phyloP scores from a whole-genome alignment of 345 rosid genomes.

The Pistacia atlantica region DNA sequence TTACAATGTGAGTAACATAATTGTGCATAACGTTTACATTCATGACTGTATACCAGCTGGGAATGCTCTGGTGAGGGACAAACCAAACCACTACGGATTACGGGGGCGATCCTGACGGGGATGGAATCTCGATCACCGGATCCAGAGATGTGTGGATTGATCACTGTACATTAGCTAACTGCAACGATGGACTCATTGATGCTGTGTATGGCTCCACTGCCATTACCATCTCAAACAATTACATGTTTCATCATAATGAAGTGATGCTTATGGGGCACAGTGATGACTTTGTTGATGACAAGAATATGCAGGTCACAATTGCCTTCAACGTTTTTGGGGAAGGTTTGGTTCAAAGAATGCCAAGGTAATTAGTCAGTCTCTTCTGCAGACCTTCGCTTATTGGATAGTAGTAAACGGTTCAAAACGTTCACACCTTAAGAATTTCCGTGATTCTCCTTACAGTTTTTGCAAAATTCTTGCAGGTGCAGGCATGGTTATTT shows the following conservation, averaged over 20 bases:
- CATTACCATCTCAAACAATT: slow-evolving; percentile 67
- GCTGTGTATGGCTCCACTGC: slow-evolving; percentile 58
- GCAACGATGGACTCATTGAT: slow-evolving; percentile 68
- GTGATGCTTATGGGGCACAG: slow-evolving; percentile 80
- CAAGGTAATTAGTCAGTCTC: slow-evolving; percentile 37
- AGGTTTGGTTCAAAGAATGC: slow-evolving; percentile 72
- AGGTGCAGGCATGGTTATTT: slow-evolving; percentile 77
- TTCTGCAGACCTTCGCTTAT: too few relatives aligned
- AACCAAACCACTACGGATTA: slow-evolving; percentile 27
- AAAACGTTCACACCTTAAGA: too few relatives aligned
- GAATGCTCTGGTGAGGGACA: slow-evolving; percentile 27
- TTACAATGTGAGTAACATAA: slow-evolving; percentile 53
- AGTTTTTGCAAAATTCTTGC: slow-evolving; percentile 5
- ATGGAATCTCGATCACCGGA: slow-evolving; percentile 59
- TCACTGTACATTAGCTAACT: slow-evolving; percentile 62
- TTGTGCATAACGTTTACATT: slow-evolving; percentile 60
- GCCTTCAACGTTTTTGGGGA: slow-evolving; percentile 73
- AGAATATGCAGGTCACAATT: slow-evolving; percentile 63
- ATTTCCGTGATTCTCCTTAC: too few relatives aligned
- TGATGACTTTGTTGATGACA: slow-evolving; percentile 55
- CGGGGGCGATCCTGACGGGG: slow-evolving; percentile 63
- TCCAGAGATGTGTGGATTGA: slow-evolving; percentile 66
- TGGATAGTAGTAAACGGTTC: too few relatives aligned
- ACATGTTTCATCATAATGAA: slow-evolving; percentile 65
- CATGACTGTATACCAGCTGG: slow-evolving; percentile 56